Evolutionary conservation across 306 rosid species (phyloP).

Genomic region (Echinosophora koreensis): DNA sequence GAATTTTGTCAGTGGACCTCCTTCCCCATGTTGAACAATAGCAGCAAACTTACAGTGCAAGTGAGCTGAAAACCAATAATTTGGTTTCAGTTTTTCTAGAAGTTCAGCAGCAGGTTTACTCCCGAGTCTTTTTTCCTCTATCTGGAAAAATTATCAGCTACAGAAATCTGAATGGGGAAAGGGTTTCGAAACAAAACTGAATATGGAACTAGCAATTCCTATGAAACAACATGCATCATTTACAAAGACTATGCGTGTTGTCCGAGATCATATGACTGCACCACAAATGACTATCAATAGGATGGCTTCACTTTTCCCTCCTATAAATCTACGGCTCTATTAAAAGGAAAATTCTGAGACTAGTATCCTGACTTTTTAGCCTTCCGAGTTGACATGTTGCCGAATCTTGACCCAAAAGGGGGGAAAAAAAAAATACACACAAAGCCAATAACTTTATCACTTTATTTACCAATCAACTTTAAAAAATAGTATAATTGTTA

Average conservation of each 20-base stretch:
- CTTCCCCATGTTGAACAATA: constrained; percentile 93
- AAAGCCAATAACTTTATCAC: not conserved
- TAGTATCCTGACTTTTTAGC: constrained; percentile 5
- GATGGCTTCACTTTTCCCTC: constrained; percentile 4
- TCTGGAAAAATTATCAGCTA: constrained; percentile 53
- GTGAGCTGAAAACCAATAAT: constrained; percentile 96
- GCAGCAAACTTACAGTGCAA: constrained; percentile 96
- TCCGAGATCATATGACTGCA: constrained; percentile 20
- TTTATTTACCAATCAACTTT: constrained; percentile 26
- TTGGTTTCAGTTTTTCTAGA: constrained; percentile 85
- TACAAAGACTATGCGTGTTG: constrained; percentile 1
- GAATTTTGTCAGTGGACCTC: constrained; percentile 82
- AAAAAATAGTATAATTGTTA: constrained; percentile 35
- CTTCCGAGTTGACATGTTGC: not conserved
- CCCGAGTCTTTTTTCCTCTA: constrained; percentile 83
- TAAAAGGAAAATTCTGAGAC: not conserved
- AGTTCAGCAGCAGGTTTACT: constrained; percentile 85
- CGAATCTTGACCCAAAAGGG: not conserved
- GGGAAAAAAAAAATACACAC: not conserved
- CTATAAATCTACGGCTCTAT: not conserved
- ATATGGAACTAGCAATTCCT: constrained; percentile 23
- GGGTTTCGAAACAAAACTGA: not conserved
- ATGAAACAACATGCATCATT: not conserved
- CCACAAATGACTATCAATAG: not conserved
- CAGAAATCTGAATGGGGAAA: constrained; percentile 22